phyloP scores from a whole-genome alignment of 768 basidiomycete species.

The Sporobolomyces roseus region DNA sequence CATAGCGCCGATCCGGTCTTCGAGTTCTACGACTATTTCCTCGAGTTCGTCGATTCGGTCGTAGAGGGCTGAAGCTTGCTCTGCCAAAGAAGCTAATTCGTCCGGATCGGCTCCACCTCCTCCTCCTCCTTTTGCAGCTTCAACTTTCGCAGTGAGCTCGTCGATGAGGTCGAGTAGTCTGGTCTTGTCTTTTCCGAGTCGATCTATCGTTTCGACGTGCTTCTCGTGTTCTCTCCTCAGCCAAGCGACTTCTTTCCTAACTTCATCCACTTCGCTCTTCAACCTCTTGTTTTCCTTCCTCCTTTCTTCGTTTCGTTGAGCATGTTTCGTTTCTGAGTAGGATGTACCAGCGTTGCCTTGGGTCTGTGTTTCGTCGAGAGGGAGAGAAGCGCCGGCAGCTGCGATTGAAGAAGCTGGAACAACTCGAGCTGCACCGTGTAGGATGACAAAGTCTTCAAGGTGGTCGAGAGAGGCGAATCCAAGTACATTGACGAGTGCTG shows the following conservation, averaged over 20 bases:
- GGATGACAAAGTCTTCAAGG: constrained; percentile 35
- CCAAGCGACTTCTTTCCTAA: neutral
- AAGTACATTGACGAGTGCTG: constrained; percentile 22
- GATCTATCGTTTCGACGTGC: neutral
- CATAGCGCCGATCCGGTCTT: neutral
- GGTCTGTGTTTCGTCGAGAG: constrained; percentile 21
- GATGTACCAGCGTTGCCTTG: neutral
- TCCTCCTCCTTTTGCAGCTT: neutral
- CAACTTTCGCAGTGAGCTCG: neutral
- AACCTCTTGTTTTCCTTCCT: constrained; percentile 8
- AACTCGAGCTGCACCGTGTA: constrained; percentile 25
- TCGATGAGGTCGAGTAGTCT: neutral
- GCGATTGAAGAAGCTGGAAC: constrained; percentile 4
- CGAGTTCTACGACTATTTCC: neutral
- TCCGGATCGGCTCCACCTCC: neutral
- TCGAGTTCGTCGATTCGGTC: constrained; percentile 15
- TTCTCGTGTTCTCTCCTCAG: neutral
- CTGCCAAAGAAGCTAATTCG: neutral
- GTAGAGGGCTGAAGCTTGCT: neutral
- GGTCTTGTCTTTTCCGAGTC: neutral
- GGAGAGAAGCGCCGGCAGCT: constrained; percentile 11
- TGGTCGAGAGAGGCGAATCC: constrained; percentile 33
- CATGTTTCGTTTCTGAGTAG: neutral
- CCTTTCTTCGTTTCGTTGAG: neutral
- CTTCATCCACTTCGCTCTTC: neutral